Conservation (phyloP, 345 rosid species). For the Carallia brachiata region DNA sequence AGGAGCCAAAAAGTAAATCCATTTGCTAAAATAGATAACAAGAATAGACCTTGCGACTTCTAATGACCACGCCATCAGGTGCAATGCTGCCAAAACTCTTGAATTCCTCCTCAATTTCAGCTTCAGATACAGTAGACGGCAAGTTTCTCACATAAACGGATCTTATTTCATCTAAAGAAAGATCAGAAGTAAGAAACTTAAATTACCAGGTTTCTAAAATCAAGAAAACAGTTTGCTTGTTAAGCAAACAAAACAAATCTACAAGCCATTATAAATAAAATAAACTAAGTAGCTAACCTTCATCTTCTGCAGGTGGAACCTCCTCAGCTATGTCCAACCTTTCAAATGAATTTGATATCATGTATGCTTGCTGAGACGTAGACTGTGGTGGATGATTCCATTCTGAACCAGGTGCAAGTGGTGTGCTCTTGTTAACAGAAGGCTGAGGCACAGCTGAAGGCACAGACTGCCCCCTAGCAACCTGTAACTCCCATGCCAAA, state of each 20-base stretch:
- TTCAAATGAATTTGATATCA: constrained; percentile 34
- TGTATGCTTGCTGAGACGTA: constrained; percentile 24
- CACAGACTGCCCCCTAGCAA: constrained; percentile 51
- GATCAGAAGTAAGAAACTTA: not conserved
- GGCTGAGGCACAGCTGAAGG: constrained; percentile 36
- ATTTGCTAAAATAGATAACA: not conserved
- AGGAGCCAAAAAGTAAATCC: not conserved
- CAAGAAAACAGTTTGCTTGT: not conserved
- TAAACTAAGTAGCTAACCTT: constrained; percentile 33
- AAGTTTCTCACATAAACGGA: constrained; percentile 70
- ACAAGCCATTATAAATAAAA: not conserved
- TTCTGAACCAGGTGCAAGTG: constrained; percentile 37
- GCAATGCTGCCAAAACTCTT: constrained; percentile 55
- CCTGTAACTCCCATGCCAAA: constrained; percentile 38
- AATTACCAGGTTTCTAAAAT: not conserved
- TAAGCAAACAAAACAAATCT: not conserved
- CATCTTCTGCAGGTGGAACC: constrained; percentile 37
- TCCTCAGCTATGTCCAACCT: constrained; percentile 46
- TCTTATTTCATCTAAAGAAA: constrained; percentile 52
- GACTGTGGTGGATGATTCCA: constrained; percentile 44
- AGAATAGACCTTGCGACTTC: constrained; percentile 58
- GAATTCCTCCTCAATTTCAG: constrained; percentile 72
- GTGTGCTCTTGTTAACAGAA: constrained; percentile 32
- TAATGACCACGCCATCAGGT: constrained; percentile 60
- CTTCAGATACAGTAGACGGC: constrained; percentile 46